Percentiles rank a stretch among this genome's conserved stretches.
Evolutionary conservation across 768 basidiomycete genomes (phyloP).

Genomic region (Hygrocybe coccinea): DNA sequence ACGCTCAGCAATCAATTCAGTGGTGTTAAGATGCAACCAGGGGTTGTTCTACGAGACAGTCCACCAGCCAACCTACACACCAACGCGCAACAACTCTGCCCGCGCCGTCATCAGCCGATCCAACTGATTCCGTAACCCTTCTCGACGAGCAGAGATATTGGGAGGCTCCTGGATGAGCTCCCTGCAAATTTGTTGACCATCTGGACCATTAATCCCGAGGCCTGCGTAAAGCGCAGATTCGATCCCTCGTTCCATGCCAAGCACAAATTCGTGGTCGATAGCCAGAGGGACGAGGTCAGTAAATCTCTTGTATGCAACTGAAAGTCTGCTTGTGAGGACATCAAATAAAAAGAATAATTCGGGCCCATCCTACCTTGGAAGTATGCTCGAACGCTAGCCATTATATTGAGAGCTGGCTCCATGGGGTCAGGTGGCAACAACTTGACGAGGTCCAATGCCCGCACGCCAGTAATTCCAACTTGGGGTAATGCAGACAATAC

Average conservation of each 20-base stretch:
- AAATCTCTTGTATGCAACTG: constrained; percentile 59
- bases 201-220: constrained; percentile 47
- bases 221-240: constrained; percentile 26
- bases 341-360: neutral
- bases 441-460: constrained; percentile 43
- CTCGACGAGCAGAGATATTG: constrained; percentile 39
- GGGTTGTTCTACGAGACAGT: too few relatives aligned
- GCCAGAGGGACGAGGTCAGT: constrained; percentile 52
- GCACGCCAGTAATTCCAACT: constrained; percentile 36
- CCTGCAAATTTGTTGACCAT: constrained; percentile 44
- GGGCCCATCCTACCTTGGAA: constrained; percentile 55
- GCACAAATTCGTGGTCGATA: constrained; percentile 53
- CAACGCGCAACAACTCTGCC: constrained; percentile 32
- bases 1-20: too few relatives aligned
- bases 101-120: constrained; percentile 46
- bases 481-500: constrained; percentile 34
- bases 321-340: constrained; percentile 3
- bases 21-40: too few relatives aligned
- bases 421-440: constrained; percentile 47
- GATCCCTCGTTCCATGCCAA: constrained; percentile 27
- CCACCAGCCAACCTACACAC: constrained; percentile 1
- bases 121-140: constrained; percentile 47
- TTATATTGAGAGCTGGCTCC: constrained; percentile 57
- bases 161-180: constrained; percentile 50
- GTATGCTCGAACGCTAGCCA: constrained; percentile 69